Percentiles rank a stretch among this genome's conserved stretches.
These are phyloP conservation scores for Neocucurbitaria cava DNA, from an alignment of 2,329 filamentous ascomycete genomes.

Conservation along the genomic window DNA sequence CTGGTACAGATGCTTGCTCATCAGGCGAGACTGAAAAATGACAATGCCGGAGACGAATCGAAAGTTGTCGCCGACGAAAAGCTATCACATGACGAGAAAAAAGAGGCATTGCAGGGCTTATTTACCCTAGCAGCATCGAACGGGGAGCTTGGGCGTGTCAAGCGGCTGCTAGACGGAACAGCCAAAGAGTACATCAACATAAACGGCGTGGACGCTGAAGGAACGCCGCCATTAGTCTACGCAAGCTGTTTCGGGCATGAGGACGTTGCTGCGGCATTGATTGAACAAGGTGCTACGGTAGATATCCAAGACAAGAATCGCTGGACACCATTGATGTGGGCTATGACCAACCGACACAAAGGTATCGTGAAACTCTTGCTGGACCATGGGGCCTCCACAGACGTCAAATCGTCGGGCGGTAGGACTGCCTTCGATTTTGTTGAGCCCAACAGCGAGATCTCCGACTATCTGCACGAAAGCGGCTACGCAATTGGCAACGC, in stretches of 20 bases:
- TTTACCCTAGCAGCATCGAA: constrained; percentile 97
- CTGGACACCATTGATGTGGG: constrained; percentile 99
- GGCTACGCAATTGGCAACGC: constrained; percentile 87
- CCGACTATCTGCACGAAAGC: constrained; percentile 91
- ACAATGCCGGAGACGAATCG: constrained; percentile 74
- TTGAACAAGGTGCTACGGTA: constrained; percentile 85
- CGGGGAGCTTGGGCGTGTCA: constrained; percentile 83
- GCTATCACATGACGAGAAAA: constrained; percentile 79
- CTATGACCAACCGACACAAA: constrained; percentile 98
- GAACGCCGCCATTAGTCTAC: constrained; percentile 95
- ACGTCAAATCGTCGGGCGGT: constrained; percentile 92
- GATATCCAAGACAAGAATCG: constrained; percentile 95
- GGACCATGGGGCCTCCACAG: constrained; percentile 92
- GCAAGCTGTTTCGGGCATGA: constrained; percentile 98
- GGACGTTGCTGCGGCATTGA: constrained; percentile 80
- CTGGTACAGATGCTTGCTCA: constrained; percentile 96
- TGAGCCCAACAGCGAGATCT: constrained; percentile 93
- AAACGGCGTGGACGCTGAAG: constrained; percentile 89
- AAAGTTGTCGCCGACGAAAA: constrained; percentile 77
- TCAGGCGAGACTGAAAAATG: constrained; percentile 84
- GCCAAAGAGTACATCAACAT: constrained; percentile 81
- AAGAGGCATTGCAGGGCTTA: constrained; percentile 80
- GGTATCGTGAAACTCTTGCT: constrained; percentile 90
- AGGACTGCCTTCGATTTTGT: constrained; percentile 96
- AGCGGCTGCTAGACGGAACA: constrained; percentile 75